Evolutionary conservation across 1,284 basidiomycete genomes (phyloP), one percentile per base, ranked within the genome.

Genomic region (Agaricales sp.): DNA sequence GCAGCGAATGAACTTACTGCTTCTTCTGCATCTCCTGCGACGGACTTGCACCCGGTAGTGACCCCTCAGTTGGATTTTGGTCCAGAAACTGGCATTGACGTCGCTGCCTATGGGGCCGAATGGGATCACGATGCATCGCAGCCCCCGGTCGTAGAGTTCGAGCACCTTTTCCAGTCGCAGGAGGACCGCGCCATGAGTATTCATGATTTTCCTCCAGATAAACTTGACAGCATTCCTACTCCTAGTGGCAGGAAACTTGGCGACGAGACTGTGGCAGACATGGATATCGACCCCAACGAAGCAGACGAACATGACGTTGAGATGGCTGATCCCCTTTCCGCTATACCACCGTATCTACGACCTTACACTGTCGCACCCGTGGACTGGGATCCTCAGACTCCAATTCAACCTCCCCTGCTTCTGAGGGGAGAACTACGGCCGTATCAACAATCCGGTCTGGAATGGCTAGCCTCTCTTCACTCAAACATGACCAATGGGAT

Each of bases 391-490:
- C 62, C 74, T 3, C 66, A 76, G 47, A 58, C 67, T 47, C 75
- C 76, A 59, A 67, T 95, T 37, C 80, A 74, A 38, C 77, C 83
- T 8, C 92, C 94, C 0, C 77, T 91, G 49, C 71, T 98, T 4
- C 72, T 98, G 1, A 83, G 95, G 12, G 95, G 93, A 1, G 79
- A 79, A 2, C 73, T 99, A 35, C 83, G 94, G 16, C 92, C 93
- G 1, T 99, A 99, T 61, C 95, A 99, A 61, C 90, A 94, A 55
- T 80, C 87, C 12, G 95, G 95, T 0, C 67, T 98, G 47, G 93
- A 98, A 60, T 99, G 95, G 95, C 80, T 99, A 4, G 89, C 90
- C 0, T 90, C 84, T 60, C 69, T 97, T 35, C 93, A 97, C 65
- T 71, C 73, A 18, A 92, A 90, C 56, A 83, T 87, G 51, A 69